Conservation (phyloP, 2,329 filamentous ascomycete species). For the Trichoderma sp. region DNA sequence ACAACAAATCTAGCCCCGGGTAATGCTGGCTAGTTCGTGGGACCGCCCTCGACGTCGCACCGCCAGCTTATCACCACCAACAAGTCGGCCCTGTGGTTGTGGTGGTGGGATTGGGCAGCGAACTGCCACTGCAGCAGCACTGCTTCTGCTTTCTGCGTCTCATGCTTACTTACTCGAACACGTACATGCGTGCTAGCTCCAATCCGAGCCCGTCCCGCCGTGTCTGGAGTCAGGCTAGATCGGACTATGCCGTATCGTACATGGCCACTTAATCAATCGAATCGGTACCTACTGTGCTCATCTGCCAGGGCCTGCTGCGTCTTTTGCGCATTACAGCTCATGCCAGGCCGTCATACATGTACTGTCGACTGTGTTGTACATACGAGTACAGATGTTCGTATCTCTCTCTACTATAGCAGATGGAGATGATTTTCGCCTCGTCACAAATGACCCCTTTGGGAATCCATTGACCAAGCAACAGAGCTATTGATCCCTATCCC, state of each 20-base stretch:
- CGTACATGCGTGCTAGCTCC: not conserved
- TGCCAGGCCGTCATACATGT: not conserved
- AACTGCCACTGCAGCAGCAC: not conserved
- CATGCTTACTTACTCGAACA: not conserved
- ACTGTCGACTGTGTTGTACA: not conserved
- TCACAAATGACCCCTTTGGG: not conserved
- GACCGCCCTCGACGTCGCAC: not conserved
- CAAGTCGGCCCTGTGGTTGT: not conserved
- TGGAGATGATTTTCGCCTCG: not conserved
- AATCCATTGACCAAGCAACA: slow-evolving; percentile 1
- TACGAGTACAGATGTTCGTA: not conserved
- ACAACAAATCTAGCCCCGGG: not conserved
- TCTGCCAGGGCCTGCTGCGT: slow-evolving; percentile 12
- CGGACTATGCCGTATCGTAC: slow-evolving; percentile 19
- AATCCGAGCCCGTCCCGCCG: not conserved
- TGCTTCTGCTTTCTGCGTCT: not conserved
- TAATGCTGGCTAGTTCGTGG: not conserved
- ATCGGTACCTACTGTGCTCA: not conserved
- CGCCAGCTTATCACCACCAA: not conserved
- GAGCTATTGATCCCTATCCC: not conserved
- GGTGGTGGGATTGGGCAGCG: slow-evolving; percentile 18
- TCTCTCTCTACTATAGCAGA: not conserved
- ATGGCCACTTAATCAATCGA: slow-evolving; percentile 15
- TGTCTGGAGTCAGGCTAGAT: not conserved
- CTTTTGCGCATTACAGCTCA: not conserved